Evolutionary conservation across 495 filamentous ascomycete species (phyloP).

Genomic region (Penicillium goetzii): DNA sequence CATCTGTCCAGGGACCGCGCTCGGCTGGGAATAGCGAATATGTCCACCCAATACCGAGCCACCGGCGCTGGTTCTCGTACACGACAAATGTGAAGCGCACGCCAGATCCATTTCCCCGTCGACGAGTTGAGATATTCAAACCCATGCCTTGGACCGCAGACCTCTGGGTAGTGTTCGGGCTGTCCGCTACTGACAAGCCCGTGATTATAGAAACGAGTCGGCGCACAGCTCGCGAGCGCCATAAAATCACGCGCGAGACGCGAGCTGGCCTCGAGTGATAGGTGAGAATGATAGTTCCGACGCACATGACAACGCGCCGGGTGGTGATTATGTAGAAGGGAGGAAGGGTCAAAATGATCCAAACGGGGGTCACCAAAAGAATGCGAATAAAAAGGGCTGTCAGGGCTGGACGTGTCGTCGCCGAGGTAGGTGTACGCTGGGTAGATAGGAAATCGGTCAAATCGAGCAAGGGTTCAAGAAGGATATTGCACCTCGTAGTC

Average conservation of each 20-base stretch:
- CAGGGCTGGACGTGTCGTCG: conserved; percentile 89
- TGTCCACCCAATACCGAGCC: conserved; percentile 96
- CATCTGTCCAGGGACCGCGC: conserved; percentile 89
- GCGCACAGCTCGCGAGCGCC: conserved; percentile 80
- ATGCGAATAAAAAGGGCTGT: conserved; percentile 90
- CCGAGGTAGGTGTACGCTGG: conserved; percentile 85
- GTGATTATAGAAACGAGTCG: conserved; percentile 69
- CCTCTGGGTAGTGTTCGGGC: conserved; percentile 33
- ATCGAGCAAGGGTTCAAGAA: conserved; percentile 84
- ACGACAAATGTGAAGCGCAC: conserved; percentile 95
- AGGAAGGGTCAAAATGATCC: conserved; percentile 80
- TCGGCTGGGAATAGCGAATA: conserved; percentile 87
- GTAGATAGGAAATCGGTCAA: conserved; percentile 94
- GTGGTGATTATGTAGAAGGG: conserved; percentile 86
- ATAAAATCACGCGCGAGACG: conserved; percentile 84
- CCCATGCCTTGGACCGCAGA: conserved; percentile 46
- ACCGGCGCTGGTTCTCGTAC: conserved; percentile 95
- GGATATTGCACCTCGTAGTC: conserved; percentile 85
- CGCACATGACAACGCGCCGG: conserved; percentile 73
- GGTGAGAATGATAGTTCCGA: conserved; percentile 81
- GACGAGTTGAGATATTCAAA: conserved; percentile 53
- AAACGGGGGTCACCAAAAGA: conserved; percentile 81
- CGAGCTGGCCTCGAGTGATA: conserved; percentile 90
- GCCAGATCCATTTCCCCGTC: conserved; percentile 64
- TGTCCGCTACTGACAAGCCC: conserved; percentile 69